phyloP scores from a whole-genome alignment of 2,329 filamentous ascomycete genomes.

The Sporothrix euskadiensis region DNA sequence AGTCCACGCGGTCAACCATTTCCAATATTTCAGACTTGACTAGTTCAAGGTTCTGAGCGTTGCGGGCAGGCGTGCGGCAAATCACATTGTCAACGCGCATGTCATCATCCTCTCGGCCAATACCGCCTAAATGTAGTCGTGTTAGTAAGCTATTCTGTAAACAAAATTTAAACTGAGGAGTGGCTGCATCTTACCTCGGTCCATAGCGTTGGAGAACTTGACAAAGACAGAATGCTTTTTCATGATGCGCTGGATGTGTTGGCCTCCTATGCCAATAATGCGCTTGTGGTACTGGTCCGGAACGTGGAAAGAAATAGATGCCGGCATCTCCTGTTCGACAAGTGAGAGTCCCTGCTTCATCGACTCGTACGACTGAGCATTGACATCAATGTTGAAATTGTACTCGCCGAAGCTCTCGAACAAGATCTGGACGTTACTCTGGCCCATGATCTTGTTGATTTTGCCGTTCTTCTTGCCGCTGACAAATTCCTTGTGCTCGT shows the following conservation, averaged over 20 bases:
- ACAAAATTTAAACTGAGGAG: no score
- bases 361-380: slow-evolving; percentile 86
- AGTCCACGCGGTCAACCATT: slow-evolving; percentile 97
- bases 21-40: slow-evolving; percentile 99
- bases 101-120: slow-evolving; percentile 95
- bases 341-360: slow-evolving; percentile 90
- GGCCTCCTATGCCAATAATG: slow-evolving; percentile 96
- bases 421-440: slow-evolving; percentile 98
- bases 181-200: slow-evolving; percentile 62
- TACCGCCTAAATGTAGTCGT: slow-evolving; percentile 52
- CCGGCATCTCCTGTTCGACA: slow-evolving; percentile 98
- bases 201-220: slow-evolving; percentile 99
- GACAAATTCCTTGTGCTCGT: slow-evolving; percentile 99
- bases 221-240: slow-evolving; percentile 99
- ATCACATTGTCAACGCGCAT: slow-evolving; percentile 99
- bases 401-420: slow-evolving; percentile 99
- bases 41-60: slow-evolving; percentile 92
- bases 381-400: slow-evolving; percentile 99
- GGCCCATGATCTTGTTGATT: slow-evolving; percentile 99
- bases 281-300: slow-evolving; percentile 99
- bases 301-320: slow-evolving; percentile 98
- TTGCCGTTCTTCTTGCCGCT: slow-evolving; percentile 99
- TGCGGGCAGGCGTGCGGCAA: slow-evolving; percentile 93
- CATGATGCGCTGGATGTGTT: slow-evolving; percentile 99
- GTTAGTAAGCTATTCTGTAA: background rate